Percentiles rank a stretch among this genome's conserved stretches.
phyloP scores from a whole-genome alignment of 805 yeast genomes.

The Nakazawaea populi region DNA sequence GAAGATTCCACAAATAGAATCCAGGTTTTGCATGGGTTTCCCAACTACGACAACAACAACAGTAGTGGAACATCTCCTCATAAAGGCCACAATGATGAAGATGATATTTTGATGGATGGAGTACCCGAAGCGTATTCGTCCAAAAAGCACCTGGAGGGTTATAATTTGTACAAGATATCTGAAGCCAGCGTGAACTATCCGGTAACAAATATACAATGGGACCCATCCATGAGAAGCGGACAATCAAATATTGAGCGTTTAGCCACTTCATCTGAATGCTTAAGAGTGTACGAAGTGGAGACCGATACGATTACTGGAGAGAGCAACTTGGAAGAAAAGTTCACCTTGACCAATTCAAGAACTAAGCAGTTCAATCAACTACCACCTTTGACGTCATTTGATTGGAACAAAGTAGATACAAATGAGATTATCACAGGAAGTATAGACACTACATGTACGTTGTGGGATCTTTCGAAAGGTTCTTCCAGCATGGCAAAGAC shows the following conservation, averaged over 20 bases:
- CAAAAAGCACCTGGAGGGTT: conserved; percentile 19
- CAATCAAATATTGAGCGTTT: conserved; percentile 33
- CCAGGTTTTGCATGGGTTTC: conserved; percentile 38
- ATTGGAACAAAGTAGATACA: conserved; percentile 79
- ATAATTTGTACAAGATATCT: conserved; percentile 40
- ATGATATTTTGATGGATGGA: conserved; percentile 11
- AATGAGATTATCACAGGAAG: conserved; percentile 74
- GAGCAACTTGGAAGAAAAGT: conserved; percentile 28
- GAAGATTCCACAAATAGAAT: conserved; percentile 72
- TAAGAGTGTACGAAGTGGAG: conserved; percentile 41
- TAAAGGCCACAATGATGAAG: conserved; percentile 13
- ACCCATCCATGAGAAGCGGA: conserved; percentile 35
- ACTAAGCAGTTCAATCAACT: conserved; percentile 43
- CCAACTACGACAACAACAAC: conserved; percentile 12
- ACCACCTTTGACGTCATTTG: conserved; percentile 92
- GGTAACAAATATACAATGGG: conserved; percentile 71
- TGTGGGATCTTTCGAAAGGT: conserved; percentile 78
- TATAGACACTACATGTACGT: conserved; percentile 94
- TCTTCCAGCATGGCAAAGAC: conserved; percentile 65
- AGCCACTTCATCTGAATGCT: conserved; percentile 67
- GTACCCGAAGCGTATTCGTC: conserved; percentile 7
- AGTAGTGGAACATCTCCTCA: neutral
- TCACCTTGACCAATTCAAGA: conserved; percentile 35
- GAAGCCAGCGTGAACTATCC: conserved; percentile 61
- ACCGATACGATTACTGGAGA: conserved; percentile 10